Percentiles rank a stretch among this genome's conserved stretches.
Evolutionary conservation across 164 flowering plant species (phyloP).

Genomic region (Piper longum): DNA sequence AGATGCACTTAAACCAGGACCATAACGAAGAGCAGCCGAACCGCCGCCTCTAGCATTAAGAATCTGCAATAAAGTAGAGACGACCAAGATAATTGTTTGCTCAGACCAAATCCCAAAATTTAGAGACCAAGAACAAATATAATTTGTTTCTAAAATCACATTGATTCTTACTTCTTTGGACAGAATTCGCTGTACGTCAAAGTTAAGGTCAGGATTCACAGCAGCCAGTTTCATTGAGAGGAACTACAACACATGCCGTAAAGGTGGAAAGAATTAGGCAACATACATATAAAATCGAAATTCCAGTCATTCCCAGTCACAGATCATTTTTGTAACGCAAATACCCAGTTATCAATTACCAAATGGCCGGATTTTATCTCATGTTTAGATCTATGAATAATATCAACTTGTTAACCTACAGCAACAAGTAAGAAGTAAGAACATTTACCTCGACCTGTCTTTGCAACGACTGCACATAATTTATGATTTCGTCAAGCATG

Average conservation of each 20-base stretch:
- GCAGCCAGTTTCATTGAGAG: slow-evolving; percentile 93
- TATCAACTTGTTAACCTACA: neutral
- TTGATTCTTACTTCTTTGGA: slow-evolving; percentile 63
- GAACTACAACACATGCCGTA: slow-evolving; percentile 31
- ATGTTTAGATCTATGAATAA: neutral
- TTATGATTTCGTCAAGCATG: slow-evolving; percentile 97
- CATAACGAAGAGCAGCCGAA: slow-evolving; percentile 32
- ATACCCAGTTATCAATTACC: neutral
- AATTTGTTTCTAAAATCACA: neutral
- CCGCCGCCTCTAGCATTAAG: slow-evolving; percentile 33
- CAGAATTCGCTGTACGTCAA: slow-evolving; percentile 54
- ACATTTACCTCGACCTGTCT: slow-evolving; percentile 86
- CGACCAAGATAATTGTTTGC: neutral
- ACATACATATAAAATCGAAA: neutral
- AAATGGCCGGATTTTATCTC: neutral
- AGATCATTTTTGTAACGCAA: neutral
- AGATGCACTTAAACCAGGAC: slow-evolving; percentile 29
- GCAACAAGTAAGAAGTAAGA: neutral
- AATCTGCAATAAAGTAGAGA: slow-evolving; percentile 22
- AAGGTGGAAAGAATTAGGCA: neutral
- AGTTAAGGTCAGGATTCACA: slow-evolving; percentile 70
- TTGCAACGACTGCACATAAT: slow-evolving; percentile 94
- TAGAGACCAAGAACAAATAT: neutral
- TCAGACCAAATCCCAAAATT: no score
- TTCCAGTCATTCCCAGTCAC: neutral